Base-by-base conservation (phyloP, 257 asterid species). In the Galeopsis tetrahit region DNA sequence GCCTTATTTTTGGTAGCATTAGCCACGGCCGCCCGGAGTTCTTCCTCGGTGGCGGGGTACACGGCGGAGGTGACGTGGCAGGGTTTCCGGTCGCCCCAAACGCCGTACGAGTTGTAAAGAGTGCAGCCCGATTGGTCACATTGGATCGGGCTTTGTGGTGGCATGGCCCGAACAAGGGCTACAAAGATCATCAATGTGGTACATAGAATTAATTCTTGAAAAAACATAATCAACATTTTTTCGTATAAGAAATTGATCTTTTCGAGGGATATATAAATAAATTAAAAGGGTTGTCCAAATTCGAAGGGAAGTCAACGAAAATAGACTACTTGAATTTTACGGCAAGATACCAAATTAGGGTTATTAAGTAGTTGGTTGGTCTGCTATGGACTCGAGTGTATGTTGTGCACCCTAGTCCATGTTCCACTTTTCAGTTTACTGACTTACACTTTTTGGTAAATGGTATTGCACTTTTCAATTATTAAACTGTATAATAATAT, bases 1-100 rank as follows among this genome's bases (percentile, higher is more conserved):
- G 74, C 75, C 17, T 69, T 79, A 10, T 80, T 86, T 74, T 70
- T 81, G 83, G 9, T 79, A 5, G 96, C 97, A 10, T 77, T 49
- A 53, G 96, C 96, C 11, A 93, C 86, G 49, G 85, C 89, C 8
- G 58, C 56, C 10, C 67, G 83, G 63, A 93, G 92, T 48, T 90
- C 88, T 15, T 76, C 88, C 66, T 90, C 98, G 1, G 89, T 88
- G 51, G 87, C 67, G 7, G 96, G 96, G 80, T 81, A 90, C 17
- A 83, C 85, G 34, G 80, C 86, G 71, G 75, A 33, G 15, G 84
- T 48, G 60, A 76, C 89, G 15, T 39, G 77, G 75, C 98, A 92
- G 53, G 68, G 78, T 46, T 82, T 79, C 43, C 93, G 72, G 75
- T 92, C 97, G 0, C 81, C 78, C 97, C 98, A 92, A 11, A 82